phyloP scores from a whole-genome alignment of 192 early-diverging fungal genomes.

The Polychytrium aggregatum region DNA sequence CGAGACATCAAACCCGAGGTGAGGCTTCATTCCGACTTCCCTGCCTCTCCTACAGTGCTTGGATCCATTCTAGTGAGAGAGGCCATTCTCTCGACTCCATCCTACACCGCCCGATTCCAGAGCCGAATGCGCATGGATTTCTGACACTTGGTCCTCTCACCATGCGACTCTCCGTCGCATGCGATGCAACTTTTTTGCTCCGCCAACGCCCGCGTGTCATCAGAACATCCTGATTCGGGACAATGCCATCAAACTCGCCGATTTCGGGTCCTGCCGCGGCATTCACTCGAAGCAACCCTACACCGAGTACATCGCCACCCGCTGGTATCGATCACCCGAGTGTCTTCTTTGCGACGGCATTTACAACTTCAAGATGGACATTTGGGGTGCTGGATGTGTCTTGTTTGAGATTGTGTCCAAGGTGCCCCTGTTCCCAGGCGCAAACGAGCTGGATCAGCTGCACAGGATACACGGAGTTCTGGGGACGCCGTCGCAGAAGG shows the following conservation, averaged over 20 bases:
- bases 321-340: constrained; percentile 57
- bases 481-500: constrained; percentile 39
- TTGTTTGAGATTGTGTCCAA: constrained; percentile 43
- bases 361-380: constrained; percentile 50
- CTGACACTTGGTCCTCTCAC: not conserved
- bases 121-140: not conserved
- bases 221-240: constrained; percentile 48
- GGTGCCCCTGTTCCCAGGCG: constrained; percentile 46
- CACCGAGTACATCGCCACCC: constrained; percentile 58
- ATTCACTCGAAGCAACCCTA: constrained; percentile 53
- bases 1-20: constrained; percentile 53
- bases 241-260: constrained; percentile 41
- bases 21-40: too few species aligned
- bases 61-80: too few species aligned
- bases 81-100: too few species aligned
- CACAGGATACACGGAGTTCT: constrained; percentile 47
- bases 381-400: constrained; percentile 53
- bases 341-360: constrained; percentile 47
- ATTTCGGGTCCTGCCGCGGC: constrained; percentile 53
- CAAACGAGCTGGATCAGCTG: constrained; percentile 51
- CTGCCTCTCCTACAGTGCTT: too few species aligned
- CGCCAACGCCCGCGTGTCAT: not conserved
- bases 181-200: too few species aligned
- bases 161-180: not conserved
- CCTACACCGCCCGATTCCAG: too few species aligned